Evolutionary conservation across 495 filamentous ascomycete species (phyloP), one percentile per base, ranked within the genome.

Genomic region (Durotheca rogersii): DNA sequence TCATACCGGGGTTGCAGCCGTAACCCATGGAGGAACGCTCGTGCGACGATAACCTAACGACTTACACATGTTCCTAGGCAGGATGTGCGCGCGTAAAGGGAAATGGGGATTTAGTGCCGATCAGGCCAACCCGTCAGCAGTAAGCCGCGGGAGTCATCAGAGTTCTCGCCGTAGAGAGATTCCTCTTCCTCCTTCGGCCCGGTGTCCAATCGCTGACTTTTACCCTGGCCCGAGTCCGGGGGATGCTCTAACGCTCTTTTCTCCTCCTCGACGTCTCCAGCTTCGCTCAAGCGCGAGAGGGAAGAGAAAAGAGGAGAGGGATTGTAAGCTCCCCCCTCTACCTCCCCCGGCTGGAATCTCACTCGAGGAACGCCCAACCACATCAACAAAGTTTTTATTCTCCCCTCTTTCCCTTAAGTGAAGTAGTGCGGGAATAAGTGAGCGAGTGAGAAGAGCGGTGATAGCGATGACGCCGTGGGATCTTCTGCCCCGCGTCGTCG

Each of bases 41-140:
- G 23, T 27, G 23, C 23, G 23, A 27, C 23, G 23, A 27, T 27
- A 27, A 27, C 4, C 23, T 27, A 27, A 9, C 4, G 9, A 27
- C 23, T 27, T 9, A 27, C 23, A 27, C 9, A 27, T 9, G 23
- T 27, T 27, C n/a, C n/a, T n/a, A n/a, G n/a, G n/a, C n/a, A n/a
- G n/a, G n/a, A n/a, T 5, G 32, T 35, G 15, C 7, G 32, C 32
- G 4, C 15, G 15, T 35, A 35, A n/a, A 15, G 12, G 2, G 12
- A 35, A 35, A 16, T n/a, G 33, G 2, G 2, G 33, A 17, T 11
- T 29, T 41, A 17, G 15, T 23, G 36, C 25, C 21, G 34, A 46
- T 34, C 23, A 47, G 47, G 34, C 41, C 42, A 17, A 51, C 21
- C 27, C 12, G 16, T 1, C 16, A 14, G 53, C 47, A n/a, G 9